phyloP scores from a whole-genome alignment of 2,329 filamentous ascomycete genomes.

The Botrytis paeoniae region DNA sequence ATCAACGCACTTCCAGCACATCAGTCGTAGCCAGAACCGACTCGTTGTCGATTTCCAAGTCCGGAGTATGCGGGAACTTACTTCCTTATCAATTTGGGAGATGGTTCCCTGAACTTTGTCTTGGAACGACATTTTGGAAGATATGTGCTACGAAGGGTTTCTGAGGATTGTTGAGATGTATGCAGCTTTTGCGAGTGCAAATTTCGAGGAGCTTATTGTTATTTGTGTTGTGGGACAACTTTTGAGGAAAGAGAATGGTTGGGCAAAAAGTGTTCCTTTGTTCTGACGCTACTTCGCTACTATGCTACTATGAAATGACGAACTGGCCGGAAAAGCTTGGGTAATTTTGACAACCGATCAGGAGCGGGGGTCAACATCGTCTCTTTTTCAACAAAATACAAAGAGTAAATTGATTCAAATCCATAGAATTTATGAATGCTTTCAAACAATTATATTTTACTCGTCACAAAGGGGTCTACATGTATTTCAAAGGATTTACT shows the following conservation, averaged over 20 bases:
- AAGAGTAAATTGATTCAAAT: conserved; percentile 2
- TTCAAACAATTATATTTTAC: not conserved
- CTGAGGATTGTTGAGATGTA: not conserved
- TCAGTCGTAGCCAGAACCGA: not conserved
- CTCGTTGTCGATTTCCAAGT: not conserved
- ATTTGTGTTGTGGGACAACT: conserved; percentile 11
- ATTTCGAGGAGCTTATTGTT: conserved; percentile 15
- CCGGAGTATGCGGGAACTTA: conserved; percentile 44
- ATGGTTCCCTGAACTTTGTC: conserved; percentile 75
- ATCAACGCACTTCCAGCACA: not conserved
- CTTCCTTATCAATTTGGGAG: conserved; percentile 78
- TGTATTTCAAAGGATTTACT: not conserved
- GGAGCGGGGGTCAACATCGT: conserved; percentile 3
- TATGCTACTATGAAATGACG: conserved; percentile 13
- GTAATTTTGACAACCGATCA: conserved; percentile 7
- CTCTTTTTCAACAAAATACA: not conserved
- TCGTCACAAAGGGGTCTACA: not conserved
- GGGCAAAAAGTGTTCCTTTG: conserved; percentile 19
- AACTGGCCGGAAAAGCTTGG: conserved; percentile 12
- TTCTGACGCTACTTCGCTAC: conserved; percentile 10
- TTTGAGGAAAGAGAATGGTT: conserved; percentile 11
- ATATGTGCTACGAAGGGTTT: not conserved
- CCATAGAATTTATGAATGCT: not conserved
- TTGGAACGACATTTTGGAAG: conserved; percentile 71
- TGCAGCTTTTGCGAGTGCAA: conserved; percentile 6